Evolutionary conservation across 2,329 filamentous ascomycete species (phyloP).

Genomic region (Cladorrhinum sp.): DNA sequence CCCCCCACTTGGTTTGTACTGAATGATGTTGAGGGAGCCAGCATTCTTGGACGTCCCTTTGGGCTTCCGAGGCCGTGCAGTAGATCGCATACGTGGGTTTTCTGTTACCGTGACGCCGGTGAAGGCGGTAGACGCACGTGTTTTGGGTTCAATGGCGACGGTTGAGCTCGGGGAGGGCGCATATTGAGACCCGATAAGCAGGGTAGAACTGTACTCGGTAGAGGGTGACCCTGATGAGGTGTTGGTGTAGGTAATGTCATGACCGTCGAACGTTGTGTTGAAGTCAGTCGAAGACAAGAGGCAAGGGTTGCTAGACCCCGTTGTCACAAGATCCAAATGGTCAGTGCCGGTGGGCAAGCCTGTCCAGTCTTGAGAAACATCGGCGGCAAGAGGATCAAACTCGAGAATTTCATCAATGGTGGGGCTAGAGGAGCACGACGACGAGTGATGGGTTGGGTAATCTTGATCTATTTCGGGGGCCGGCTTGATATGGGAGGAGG

Average conservation of each 20-base stretch:
- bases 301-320: neutral
- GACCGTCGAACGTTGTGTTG: neutral
- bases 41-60: neutral
- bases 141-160: neutral
- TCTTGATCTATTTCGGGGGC: neutral
- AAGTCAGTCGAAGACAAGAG: neutral
- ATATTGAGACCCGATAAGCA: neutral
- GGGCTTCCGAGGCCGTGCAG: neutral
- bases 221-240: neutral
- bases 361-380: neutral
- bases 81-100: neutral
- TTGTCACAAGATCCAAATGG: neutral
- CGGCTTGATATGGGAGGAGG: neutral
- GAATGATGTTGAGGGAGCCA: constrained; percentile 15
- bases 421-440: neutral
- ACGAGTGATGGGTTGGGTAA: neutral
- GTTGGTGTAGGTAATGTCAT: neutral
- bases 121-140: neutral
- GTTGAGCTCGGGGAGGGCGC: neutral
- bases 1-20: constrained; percentile 12
- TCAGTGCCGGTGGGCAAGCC: neutral
- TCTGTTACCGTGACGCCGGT: neutral
- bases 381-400: neutral
- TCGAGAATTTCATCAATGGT: neutral
- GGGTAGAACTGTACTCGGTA: neutral